Evolutionary conservation across 495 filamentous ascomycete genomes (phyloP), one percentile per base, ranked within the genome.

Genomic region (Daldinia loculata): DNA sequence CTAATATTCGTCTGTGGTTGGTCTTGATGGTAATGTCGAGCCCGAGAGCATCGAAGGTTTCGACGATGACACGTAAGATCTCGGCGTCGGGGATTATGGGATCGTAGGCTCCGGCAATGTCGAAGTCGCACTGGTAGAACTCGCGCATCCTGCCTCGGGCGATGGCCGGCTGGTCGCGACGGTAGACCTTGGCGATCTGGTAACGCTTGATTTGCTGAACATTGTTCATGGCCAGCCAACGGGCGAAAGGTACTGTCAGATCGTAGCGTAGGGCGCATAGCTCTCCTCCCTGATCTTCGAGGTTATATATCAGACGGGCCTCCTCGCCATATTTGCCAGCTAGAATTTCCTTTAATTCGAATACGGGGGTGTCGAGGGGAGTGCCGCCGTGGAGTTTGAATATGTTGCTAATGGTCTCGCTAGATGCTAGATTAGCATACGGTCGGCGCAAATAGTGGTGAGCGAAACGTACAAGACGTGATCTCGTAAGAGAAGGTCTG

Each of bases 211-310:
- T 93, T 76, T 81, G 87, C 76, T 90, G 86, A 51, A 92, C 83
- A 56, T 84, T 84, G 85, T 95, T 94, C 92, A 95, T 94, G 66
- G 94, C 93, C 55, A 96, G 85, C 88, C 90, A 97, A 63, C 93
- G 90, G 17, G 93, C 94, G 69, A 97, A 96, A n/a, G 94, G 94
- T 9, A 97, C 92, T 3, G 92, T 94, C 55, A 94, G 80, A 72
- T 94, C 92, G 78, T 93, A 94, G 56, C 92, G 89, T 48, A 94
- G 81, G 14, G 91, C 91, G 84, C 92, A 95, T 75, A 94, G 85
- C 80, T 97, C 94, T 61, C 93, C 93, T 62, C 94, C 93, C 76
- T 97, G 94, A 74, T 97, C 93, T 60, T 89, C 86, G 63, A 97
- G 88, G 77, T 97, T 91, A 81, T 97, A 96, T 80, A 95, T 96